Conservation (phyloP, 2,329 filamentous ascomycete species). For the Curvularia lunata region DNA sequence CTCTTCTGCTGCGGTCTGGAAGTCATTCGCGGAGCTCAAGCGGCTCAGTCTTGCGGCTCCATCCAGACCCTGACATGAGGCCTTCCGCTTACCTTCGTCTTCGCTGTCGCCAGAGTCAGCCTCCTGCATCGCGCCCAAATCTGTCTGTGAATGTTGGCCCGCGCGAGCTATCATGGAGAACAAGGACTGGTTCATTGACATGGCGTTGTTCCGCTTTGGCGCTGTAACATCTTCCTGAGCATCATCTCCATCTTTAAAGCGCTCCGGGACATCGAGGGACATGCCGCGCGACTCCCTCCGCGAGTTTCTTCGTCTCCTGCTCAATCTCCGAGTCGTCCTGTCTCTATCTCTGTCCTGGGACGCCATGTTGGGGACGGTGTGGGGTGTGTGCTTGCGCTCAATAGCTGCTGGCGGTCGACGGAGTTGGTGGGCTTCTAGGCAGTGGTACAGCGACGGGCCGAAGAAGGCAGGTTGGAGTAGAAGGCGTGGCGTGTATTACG, state of each 20-base stretch:
- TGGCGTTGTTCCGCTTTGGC: slow-evolving; percentile 55
- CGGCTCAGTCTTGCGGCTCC: slow-evolving; percentile 46
- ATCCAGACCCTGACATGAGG: slow-evolving; percentile 39
- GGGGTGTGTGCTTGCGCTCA: slow-evolving; percentile 15
- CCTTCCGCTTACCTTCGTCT: slow-evolving; percentile 43
- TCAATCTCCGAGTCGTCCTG: slow-evolving; percentile 39
- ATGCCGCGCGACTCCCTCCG: slow-evolving; percentile 38
- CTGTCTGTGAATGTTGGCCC: slow-evolving; percentile 78
- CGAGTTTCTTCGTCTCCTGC: slow-evolving; percentile 42
- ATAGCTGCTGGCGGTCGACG: slow-evolving; percentile 15
- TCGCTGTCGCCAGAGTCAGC: slow-evolving; percentile 77
- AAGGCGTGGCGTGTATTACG: slow-evolving; percentile 1
- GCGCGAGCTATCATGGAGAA: slow-evolving; percentile 92
- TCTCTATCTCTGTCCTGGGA: slow-evolving; percentile 42
- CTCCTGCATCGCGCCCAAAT: slow-evolving; percentile 83
- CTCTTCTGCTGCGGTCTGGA: slow-evolving; percentile 23
- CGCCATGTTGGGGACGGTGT: slow-evolving; percentile 37
- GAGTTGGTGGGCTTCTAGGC: slow-evolving; percentile 15
- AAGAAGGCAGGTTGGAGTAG: slow-evolving; percentile 16
- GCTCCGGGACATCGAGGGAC: slow-evolving; percentile 63
- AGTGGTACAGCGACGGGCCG: slow-evolving; percentile 23
- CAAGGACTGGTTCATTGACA: slow-evolving; percentile 90
- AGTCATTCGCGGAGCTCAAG: slow-evolving; percentile 44
- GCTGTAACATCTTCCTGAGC: slow-evolving; percentile 67
- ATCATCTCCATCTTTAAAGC: slow-evolving; percentile 64